Base-by-base conservation (phyloP, 2,329 filamentous ascomycete genomes). In the Hymenotorrendiella dingleyae region DNA sequence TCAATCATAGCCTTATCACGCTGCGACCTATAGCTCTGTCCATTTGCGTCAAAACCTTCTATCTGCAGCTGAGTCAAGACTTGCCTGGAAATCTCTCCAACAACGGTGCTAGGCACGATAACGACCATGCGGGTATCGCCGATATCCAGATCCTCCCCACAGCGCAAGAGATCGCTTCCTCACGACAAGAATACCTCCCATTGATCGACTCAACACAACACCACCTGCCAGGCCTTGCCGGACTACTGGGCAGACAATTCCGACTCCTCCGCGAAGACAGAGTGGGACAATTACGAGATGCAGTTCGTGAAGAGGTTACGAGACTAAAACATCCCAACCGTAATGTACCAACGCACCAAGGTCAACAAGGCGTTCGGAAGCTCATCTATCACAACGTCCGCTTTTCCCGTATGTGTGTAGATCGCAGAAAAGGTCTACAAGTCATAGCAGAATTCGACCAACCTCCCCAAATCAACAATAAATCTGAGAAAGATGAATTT, bases 251-350 rank as follows among this genome's bases (percentile, higher is more conserved):
- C 54, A 63, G 69, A 42, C 69, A 78, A 41, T 80, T 80, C 36
- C 67, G 76, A 12, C 65, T 79, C 1, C 55, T 78, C 1, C 66
- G 75, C 2, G 72, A 78, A 55, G 74, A 79, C 49, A 75, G 69
- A 0, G 61, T 78, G 1, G 72, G 73, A 1, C 69, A 75, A 44
- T 60, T 80, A 4, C 64, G 72, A 27, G 70, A 77, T 49, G 66
- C 66, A 1, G 66, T 74, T 2, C 62, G 64, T 28, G 48, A 64
- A 19, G 62, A 70, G 36, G 56, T 71, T 8, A 40, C 39, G n/a
- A 50, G 47, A 41, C 39, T 54, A 58, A 40, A 53, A 45, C 29
- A 40, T 63, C 21, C 62, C 63, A 38, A 67, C 60, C 3, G 60
- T 61, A 49, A 59, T 55, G 0, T 71, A 73, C 43, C 48, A 62